Percentiles rank a stretch among this genome's conserved stretches.
phyloP scores from a whole-genome alignment of 2,329 filamentous ascomycete species.

The Thermothelomyces thermophilus region DNA sequence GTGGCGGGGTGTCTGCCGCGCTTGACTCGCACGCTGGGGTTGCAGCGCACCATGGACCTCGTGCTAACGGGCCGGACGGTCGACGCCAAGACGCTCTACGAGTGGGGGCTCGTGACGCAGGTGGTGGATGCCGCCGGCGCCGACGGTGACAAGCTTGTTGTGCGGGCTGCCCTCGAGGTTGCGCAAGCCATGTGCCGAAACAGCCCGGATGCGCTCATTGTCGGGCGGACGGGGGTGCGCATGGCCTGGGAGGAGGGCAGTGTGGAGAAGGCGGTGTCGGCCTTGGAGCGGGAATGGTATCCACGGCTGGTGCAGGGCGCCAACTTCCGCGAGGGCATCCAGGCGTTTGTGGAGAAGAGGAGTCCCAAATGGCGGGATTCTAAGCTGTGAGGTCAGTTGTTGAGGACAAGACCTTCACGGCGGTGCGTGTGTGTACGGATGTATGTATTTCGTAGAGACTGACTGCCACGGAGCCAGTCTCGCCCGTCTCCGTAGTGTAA shows the following conservation, averaged over 20 bases:
- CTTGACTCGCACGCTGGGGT: constrained; percentile 58
- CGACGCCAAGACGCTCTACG: constrained; percentile 49
- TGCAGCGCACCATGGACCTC: constrained; percentile 65
- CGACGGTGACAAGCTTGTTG: constrained; percentile 36
- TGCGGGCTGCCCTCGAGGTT: constrained; percentile 53
- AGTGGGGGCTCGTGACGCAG: constrained; percentile 63
- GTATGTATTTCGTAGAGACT: no score
- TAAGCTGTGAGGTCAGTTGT: constrained; percentile 19
- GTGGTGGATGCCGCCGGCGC: constrained; percentile 41
- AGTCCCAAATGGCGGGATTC: constrained; percentile 24
- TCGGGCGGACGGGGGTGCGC: constrained; percentile 62
- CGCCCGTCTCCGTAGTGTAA: no score
- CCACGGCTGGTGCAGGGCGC: constrained; percentile 21
- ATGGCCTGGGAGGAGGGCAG: constrained; percentile 58
- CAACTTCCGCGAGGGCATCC: constrained; percentile 28
- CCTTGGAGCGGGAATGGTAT: constrained; percentile 23
- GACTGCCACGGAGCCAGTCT: no score
- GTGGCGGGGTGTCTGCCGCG: constrained; percentile 65
- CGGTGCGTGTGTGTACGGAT: no score
- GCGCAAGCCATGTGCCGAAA: constrained; percentile 57
- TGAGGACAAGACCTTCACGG: neutral
- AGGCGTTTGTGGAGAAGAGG: constrained; percentile 26
- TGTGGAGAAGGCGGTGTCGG: constrained; percentile 24
- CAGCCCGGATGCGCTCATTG: constrained; percentile 70
- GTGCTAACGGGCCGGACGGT: constrained; percentile 59